Evolutionary conservation across 176 grass and related monocot species (phyloP), one percentile per base, ranked within the genome.

Genomic region (Tuctoria greenei): DNA sequence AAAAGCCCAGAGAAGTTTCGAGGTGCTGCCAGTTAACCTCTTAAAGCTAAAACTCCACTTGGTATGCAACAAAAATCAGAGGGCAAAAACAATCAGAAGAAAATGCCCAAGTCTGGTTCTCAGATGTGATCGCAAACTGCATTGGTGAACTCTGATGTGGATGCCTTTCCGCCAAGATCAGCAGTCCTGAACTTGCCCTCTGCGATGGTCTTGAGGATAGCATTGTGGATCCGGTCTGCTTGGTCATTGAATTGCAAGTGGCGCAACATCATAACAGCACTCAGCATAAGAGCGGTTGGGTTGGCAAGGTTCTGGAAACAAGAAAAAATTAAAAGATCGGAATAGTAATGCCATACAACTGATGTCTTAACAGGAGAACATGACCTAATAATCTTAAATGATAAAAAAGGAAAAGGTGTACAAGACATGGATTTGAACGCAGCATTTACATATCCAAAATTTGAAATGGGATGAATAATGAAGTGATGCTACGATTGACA

Each of bases 191-290:
- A 95, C 37, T 88, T 94, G 12, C 91, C 95, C 60, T 98, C 87
- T 1, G 91, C 61, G 14, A 98, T 92, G 7, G 95, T 94, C 47
- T 79, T 82, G 27, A 98, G 89, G 72, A 98, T 94, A 57, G 95
- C 95, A 10, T 69, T 83, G 54, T 98, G 91, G 76, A 98, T 98
- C 61, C 62, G 81, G 47, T 98, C 91, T 70, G 95, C 91, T 88
- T 98, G 76, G 63, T 91, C 78, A 2, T 80, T 94, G 72, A 95
- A 79, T 79, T 92, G 80, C 79, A 98, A 61, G 68, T 98, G 95
- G 34, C 91, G 89, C 52, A 98, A 63, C 95, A 98, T 92, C 95
- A 95, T 98, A 74, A 98, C 95, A 80, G 91, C 75, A 86, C 95
- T 98, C 26, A 98, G 79, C 71, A 95, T 68, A 63, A 98, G 86